Base-by-base conservation (phyloP, 495 filamentous ascomycete genomes). In the Trichoderma virens region DNA sequence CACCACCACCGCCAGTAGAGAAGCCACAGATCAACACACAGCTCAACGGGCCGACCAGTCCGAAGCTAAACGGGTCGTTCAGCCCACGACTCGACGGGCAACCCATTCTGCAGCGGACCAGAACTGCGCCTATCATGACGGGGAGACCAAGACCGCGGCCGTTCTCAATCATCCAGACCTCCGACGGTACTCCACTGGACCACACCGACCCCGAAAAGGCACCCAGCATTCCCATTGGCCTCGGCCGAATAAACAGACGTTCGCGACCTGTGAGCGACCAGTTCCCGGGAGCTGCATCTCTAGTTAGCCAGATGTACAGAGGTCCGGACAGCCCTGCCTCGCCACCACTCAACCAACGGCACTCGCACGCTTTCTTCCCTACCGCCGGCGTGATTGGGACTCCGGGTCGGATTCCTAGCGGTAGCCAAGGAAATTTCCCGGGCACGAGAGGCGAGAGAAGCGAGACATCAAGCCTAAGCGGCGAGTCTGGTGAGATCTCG, bases 271-370 rank as follows among this genome's bases (percentile, higher is more conserved):
- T 83, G 72, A 94, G 90, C 62, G 91, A 96, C 66, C 87, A 90
- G 67, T 78, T 79, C 67, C 82, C 85, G 61, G 78, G 82, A 54
- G 86, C 85, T 4, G 90, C 90, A 20, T 83, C 81, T 45, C 84
- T 94, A 32, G 87, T 94, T 23, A 88, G 88, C 65, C 89, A 89
- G 68, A 95, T 95, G 89, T 92, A 92, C 77, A 88, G 86, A 68
- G 86, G 85, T 16, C 72, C 80, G 43, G 72, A 77, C 64, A 77
- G 82, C 13, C 83, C 83, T 18, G 78, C 86, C 25, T 88, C 88
- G 16, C 82, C 79, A 30, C 73, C 76, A 1, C 75, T 83, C 68
- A 80, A 70, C n/a, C 76, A 76, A 16, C 68, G 81, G 67, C 68
- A 78, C 69, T 72, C 76, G 70, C 70, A 75, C 64, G 74, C 73